A percentile compares a stretch with the other conserved stretches of the same genome.
These are phyloP conservation scores for Tolypocladium paradoxum DNA, from an alignment of 2,329 filamentous ascomycete genomes.

Conservation along the genomic window DNA sequence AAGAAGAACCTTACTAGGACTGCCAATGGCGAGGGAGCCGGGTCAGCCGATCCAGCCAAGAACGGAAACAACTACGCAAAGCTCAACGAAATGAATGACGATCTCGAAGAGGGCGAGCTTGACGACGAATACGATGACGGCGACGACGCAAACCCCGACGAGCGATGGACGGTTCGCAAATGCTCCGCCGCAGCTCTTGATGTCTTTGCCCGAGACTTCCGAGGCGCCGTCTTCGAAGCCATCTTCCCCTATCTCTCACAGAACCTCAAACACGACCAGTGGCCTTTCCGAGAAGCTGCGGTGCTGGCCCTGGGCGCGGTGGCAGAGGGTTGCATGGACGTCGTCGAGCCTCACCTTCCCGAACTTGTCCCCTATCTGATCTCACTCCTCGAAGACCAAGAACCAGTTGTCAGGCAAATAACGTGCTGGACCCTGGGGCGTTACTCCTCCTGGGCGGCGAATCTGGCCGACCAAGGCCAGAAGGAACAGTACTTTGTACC, in stretches of 20 bases:
- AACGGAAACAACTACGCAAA: conserved; percentile 46
- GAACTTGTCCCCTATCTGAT: conserved; percentile 87
- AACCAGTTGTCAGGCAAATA: conserved; percentile 90
- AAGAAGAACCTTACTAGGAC: conserved; percentile 52
- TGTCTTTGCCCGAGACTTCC: conserved; percentile 85
- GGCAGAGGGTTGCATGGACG: conserved; percentile 85
- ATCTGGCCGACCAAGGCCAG: conserved; percentile 54
- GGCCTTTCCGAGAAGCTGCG: conserved; percentile 87
- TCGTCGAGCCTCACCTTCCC: conserved; percentile 81
- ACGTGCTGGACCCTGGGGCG: conserved; percentile 95
- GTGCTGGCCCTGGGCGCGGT: conserved; percentile 91
- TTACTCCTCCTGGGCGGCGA: conserved; percentile 86
- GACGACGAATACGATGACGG: conserved; percentile 62
- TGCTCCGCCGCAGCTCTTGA: conserved; percentile 94
- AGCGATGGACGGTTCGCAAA: conserved; percentile 90
- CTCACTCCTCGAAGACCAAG: conserved; percentile 68
- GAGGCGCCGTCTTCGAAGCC: conserved; percentile 75
- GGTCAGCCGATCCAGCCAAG: conserved; percentile 38
- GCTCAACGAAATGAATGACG: conserved; percentile 53
- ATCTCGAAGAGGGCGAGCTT: conserved; percentile 81
- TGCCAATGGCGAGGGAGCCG: conserved; percentile 39
- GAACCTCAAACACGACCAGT: conserved; percentile 79
- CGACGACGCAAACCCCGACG: conserved; percentile 75
- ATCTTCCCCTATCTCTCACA: conserved; percentile 88
- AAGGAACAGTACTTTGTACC: conserved; percentile 78